These are phyloP conservation scores for Porogramme epimiltina DNA, from an alignment of 1,284 basidiomycete genomes.

Conservation along the genomic window DNA sequence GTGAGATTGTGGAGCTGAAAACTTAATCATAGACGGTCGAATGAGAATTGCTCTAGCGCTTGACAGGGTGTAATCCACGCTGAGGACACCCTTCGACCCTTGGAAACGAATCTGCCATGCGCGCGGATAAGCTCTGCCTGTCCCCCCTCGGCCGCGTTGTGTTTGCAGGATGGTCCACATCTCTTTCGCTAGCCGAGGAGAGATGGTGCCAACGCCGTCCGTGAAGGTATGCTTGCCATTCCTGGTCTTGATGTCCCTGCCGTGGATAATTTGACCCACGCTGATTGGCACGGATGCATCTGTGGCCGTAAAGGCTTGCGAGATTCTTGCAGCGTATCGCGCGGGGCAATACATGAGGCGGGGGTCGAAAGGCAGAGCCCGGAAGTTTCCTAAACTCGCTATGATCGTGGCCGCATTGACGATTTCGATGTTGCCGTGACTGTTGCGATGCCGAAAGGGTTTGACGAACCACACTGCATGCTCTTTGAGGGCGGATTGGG, in stretches of 20 bases:
- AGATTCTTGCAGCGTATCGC: constrained; percentile 69
- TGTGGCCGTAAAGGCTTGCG: constrained; percentile 74
- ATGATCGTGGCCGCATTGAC: constrained; percentile 53
- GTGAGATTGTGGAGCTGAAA: constrained; percentile 47
- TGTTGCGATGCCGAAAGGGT: constrained; percentile 39
- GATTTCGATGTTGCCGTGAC: constrained; percentile 22
- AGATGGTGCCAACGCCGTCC: constrained; percentile 73
- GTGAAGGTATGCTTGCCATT: constrained; percentile 50
- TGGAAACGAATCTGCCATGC: constrained; percentile 62
- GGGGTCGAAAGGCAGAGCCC: constrained; percentile 43
- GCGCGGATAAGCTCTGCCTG: constrained; percentile 40
- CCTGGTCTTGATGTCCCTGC: constrained; percentile 46
- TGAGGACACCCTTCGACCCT: constrained; percentile 72
- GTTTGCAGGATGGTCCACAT: constrained; percentile 50
- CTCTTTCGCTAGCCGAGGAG: constrained; percentile 51
- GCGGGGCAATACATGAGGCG: constrained; percentile 62
- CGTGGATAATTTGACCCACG: constrained; percentile 49
- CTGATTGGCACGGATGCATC: constrained; percentile 56
- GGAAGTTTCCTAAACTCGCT: constrained; percentile 53
- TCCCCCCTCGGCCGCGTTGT: constrained; percentile 38
- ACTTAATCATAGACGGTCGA: constrained; percentile 77
- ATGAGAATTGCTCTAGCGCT: constrained; percentile 62
- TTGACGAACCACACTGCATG: constrained; percentile 63
- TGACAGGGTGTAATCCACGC: constrained; percentile 57
- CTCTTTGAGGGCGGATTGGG: constrained; percentile 54